Evolutionary conservation across 257 asterid genomes (phyloP), one percentile per base, ranked within the genome.

Genomic region (Solanum paucissectum): DNA sequence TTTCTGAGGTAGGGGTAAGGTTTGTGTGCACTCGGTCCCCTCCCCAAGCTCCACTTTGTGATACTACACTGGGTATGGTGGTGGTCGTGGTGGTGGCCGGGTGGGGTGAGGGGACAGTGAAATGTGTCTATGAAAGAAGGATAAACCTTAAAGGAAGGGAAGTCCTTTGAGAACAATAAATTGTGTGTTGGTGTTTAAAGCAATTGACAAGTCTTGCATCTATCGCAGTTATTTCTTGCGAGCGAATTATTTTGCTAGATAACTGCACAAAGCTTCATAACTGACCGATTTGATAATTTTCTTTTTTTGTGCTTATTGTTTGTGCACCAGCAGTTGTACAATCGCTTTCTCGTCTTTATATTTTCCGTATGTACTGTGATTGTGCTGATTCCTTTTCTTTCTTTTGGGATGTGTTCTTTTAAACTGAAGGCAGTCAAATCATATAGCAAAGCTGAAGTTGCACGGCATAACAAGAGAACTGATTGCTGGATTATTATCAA

Each of bases 401-500:
- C 14, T 60, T 60, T 44, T 89, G 71, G 25, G 84, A 42, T 87
- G 36, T 83, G 1, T 32, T 52, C 64, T 42, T 29, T 89, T 87
- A 11, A 27, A 86, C 33, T 42, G 83, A 85, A 95, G 99, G 93
- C 86, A 89, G 86, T 90, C 9, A 93, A 92, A 89, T 85, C 89
- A 36, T 97, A 92, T 92, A 92, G 95, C 76, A 97, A 91, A 89
- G 90, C 90, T 25, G 96, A 95, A 90, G 94, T 97, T 89, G 91
- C 95, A 37, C 87, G 88, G 90, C 99, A 97, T 92, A 94, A 95
- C 94, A 95, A 87, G 86, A 91, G 98, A 92, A 92, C 95, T 1
- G 99, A 97, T 86, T 97, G 99, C 90, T 97, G 99, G 99, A 94
- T 97, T 93, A 95, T 97, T 90, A 96, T 97, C 87, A 96, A 96